Base-by-base conservation (phyloP, 805 yeast genomes). In the Spathaspora hagerdaliae region DNA sequence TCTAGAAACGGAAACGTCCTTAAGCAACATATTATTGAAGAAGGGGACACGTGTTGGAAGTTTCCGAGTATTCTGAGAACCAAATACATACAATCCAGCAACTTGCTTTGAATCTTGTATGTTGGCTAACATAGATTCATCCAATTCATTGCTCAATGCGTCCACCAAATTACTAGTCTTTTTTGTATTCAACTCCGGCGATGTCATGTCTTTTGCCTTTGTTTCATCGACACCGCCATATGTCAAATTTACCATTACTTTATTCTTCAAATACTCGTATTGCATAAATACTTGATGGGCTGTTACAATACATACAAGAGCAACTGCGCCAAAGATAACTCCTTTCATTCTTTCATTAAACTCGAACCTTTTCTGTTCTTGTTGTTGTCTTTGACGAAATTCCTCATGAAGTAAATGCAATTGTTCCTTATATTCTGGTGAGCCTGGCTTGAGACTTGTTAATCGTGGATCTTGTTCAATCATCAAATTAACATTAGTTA, bases 11-110 rank as follows among this genome's bases (percentile, higher is more conserved):
- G 72, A 67, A 5, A 91, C 79, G 56, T 81, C 84, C 39, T 75
- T 71, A 29, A 88, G 62, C 12, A 69, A 55, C 65, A 74, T 74
- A 35, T 77, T 76, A 57, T 89, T 88, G 54, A 92, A 89, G 51
- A 73, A 75, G 1, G 73, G 66, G 6, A 85, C 63, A 55, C 96
- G 72, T 27, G 74, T 60, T 3, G 96, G 95, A 6, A 76, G 60
- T 43, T 60, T 51, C 71, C 70, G 40, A 71, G 69, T 49, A 55
- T 68, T 41, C 45, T 53, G 45, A 0, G 54, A 47, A 50, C 75
- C 75, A 53, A 60, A 63, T 6, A 69, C 46, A 51, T 71, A 71
- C 24, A 71, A 53, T 1, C 76, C 76, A 5, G 67, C 44, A 7
- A 49, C 52, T 11, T 55, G 50, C 5, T 43, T 44, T 6, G 72